A percentile compares a stretch with the other conserved stretches of the same genome.
These are phyloP conservation scores for Yamadazyma mexicana DNA, from an alignment of 1,139 yeast species.

Conservation along the genomic window DNA sequence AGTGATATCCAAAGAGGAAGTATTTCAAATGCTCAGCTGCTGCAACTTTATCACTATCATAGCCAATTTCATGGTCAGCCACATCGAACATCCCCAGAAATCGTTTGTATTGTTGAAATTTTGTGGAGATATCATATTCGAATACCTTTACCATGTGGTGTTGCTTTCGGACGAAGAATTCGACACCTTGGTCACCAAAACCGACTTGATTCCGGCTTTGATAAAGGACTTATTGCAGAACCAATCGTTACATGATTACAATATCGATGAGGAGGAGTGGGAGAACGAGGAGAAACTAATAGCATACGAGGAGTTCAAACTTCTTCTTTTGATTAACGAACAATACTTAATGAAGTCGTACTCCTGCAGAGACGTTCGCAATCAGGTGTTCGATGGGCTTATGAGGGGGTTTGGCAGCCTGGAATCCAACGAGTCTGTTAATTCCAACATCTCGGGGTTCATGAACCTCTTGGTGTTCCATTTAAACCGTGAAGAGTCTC, in stretches of 20 bases:
- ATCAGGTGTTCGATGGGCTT: slow-evolving; percentile 50
- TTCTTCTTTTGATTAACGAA: slow-evolving; percentile 76
- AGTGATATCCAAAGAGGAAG: slow-evolving; percentile 19
- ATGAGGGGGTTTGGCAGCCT: slow-evolving; percentile 19
- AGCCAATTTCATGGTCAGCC: slow-evolving; percentile 35
- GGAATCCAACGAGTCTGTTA: slow-evolving; percentile 18
- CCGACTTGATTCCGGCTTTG: slow-evolving; percentile 35
- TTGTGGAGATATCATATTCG: slow-evolving; percentile 44
- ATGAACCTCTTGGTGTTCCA: slow-evolving; percentile 47
- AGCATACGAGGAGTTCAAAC: slow-evolving; percentile 70
- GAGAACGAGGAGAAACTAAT: slow-evolving; percentile 61
- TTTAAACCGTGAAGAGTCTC: slow-evolving; percentile 76
- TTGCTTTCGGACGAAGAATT: slow-evolving; percentile 38
- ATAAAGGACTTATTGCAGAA: slow-evolving; percentile 54
- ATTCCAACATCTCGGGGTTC: slow-evolving; percentile 33
- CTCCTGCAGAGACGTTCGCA: slow-evolving; percentile 30
- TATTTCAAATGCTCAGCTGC: slow-evolving; percentile 33
- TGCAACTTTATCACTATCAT: slow-evolving; percentile 49
- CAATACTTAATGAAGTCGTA: slow-evolving; percentile 74
- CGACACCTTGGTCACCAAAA: slow-evolving; percentile 24
- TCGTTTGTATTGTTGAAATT: slow-evolving; percentile 40
- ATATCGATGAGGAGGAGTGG: slow-evolving; percentile 35
- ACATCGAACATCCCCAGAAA: slow-evolving; percentile 24
- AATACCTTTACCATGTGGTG: slow-evolving; percentile 40
- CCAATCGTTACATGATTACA: slow-evolving; percentile 45